Evolutionary conservation across 1,284 basidiomycete species (phyloP), one percentile per base, ranked within the genome.

Genomic region (Takashimella koratensis): DNA sequence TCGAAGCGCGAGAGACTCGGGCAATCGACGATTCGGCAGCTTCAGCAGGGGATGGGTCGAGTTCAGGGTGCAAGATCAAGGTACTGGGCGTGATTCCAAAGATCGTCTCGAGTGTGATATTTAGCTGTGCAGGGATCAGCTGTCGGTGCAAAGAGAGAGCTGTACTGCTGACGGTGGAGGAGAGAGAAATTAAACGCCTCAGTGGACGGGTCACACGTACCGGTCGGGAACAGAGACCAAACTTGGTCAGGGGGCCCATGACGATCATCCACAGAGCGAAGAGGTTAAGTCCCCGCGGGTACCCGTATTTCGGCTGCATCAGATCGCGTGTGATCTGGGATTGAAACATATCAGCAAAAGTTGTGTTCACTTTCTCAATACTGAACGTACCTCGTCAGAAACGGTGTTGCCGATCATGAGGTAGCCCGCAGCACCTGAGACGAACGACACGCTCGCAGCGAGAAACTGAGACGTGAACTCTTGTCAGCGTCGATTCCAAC

Each of bases 271-370:
- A 94, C 44, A 96, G 80, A 4, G 86, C 87, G 22, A 89, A 61
- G 46, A 84, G 77, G 70, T 95, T 98, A 12, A 97, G 76, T 3
- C 77, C 64, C 2, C 80, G 76, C 47, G 87, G 90, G 72, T 89
- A 95, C 13, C 86, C 88, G 54, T 71, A 76, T 2, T 84, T 81
- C 0, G 86, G 88, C 25, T 78, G 78, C 49, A 93, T 81, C 27
- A 98, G 76, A 70, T 98, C 87, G 58, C 84, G 83, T 56, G 91
- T 97, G 71, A 98, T 86, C 86, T 92, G n/a, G n/a, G n/a, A n/a
- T n/a, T n/a, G 61, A n/a, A n/a, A n/a, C n/a, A n/a, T n/a, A n/a
- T n/a, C n/a, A n/a, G n/a, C n/a, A n/a, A n/a, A n/a, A n/a, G n/a
- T n/a, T n/a, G n/a, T n/a, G n/a, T n/a, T n/a, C n/a, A n/a, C n/a